phyloP scores from a whole-genome alignment of 2,329 filamentous ascomycete species.

The Phaeosphaeria sp. region DNA sequence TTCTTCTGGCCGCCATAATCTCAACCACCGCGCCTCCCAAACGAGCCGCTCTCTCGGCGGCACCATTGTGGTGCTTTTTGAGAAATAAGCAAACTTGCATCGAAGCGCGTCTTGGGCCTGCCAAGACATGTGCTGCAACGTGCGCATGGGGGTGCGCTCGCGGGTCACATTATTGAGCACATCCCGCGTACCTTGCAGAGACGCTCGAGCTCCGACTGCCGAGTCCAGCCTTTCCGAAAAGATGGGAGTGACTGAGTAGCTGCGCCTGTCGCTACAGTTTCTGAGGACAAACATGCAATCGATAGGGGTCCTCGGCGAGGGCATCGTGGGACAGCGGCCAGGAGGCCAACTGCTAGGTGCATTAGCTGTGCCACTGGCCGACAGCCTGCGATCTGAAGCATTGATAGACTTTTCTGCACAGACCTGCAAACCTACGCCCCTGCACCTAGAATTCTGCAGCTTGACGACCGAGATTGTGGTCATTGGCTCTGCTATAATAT shows the following conservation, averaged over 20 bases:
- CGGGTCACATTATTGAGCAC: not conserved
- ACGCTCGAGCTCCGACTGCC: not conserved
- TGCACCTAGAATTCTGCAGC: not conserved
- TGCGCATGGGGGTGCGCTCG: not conserved
- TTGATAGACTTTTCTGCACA: not conserved
- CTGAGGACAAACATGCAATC: not conserved
- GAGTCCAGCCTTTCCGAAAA: not conserved
- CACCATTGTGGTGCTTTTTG: not conserved
- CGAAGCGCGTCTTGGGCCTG: not conserved
- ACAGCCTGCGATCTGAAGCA: not conserved
- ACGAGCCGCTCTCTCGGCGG: not conserved
- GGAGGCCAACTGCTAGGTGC: not conserved
- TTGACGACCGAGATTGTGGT: conserved; percentile 15
- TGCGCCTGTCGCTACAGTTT: not conserved
- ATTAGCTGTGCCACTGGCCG: not conserved
- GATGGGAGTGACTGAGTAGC: not conserved
- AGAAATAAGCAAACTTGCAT: not conserved
- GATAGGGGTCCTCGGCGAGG: not conserved
- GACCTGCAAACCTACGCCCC: not conserved
- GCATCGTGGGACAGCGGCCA: not conserved
- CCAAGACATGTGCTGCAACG: not conserved
- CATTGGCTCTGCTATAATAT: conserved; percentile 36
- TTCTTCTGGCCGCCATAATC: not conserved
- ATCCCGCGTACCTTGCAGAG: not conserved
- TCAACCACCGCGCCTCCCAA: not conserved